Evolutionary conservation across 2,329 filamentous ascomycete genomes (phyloP), one percentile per base, ranked within the genome.

Genomic region (Zymoseptoria brevis): DNA sequence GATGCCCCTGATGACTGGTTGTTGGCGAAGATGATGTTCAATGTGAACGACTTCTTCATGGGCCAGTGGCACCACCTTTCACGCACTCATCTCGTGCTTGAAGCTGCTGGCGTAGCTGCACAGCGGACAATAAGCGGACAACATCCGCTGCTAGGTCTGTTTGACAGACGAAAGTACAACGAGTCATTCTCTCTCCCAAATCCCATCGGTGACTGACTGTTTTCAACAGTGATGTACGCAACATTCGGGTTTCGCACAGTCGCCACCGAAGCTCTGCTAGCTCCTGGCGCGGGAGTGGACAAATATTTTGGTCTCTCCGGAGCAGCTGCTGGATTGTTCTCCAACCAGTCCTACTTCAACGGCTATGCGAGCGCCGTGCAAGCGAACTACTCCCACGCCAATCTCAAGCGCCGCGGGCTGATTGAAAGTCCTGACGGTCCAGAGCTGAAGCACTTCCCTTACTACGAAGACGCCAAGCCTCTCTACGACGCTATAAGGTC

Each of bases 1-100:
- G 79, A 81, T 59, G 55, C 62, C 0, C 22, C 66, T 3, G 72
- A 74, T n/a, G 79, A 82, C 66, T 81, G 79, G 79, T 66, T 79
- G 5, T 66, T 81, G 4, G 80, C 79, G 5, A 81, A 81, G 69
- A 76, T 80, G 50, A 72, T 78, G 64, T 79, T 78, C 65, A 79
- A 80, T 54, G 67, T 71, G 24, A 80, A 81, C 55, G 77, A 81
- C 62, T 71, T 80, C 41, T 80, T 76, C 68, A 73, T 76, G 59
- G 69, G 71, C 0, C 75, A 79, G 56, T 75, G 74, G 68, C 72
- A 74, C 58, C 78, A 81, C 21, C 21, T 61, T 68, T 81, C 1
- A 74, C 74, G 68, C n/a, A 75, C 75, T 0, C 79, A 81, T 61
- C 73, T 71, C 16, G 74, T 78, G 9, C 66, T 72, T 3, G 77